Conservation (phyloP, 805 yeast genomes). For the Nakazawaea holstii region DNA sequence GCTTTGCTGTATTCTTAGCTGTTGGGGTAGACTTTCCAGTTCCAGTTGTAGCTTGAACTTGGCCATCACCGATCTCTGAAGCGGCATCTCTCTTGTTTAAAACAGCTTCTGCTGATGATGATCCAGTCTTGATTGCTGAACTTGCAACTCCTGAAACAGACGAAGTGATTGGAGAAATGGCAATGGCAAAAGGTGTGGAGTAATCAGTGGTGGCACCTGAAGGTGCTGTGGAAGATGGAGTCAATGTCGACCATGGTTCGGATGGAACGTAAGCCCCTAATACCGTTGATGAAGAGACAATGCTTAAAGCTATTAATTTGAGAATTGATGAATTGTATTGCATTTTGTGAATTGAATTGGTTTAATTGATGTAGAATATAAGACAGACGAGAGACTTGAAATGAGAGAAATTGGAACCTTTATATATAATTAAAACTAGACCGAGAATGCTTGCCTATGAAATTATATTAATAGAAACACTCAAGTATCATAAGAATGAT, state of each 20-base stretch:
- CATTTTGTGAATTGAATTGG: too few relatives aligned
- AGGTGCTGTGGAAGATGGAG: conserved; percentile 48
- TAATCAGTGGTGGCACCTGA: conserved; percentile 53
- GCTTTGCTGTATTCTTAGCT: too few relatives aligned
- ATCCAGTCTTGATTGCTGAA: conserved; percentile 20
- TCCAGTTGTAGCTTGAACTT: conserved; percentile 34
- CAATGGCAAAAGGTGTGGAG: conserved; percentile 59
- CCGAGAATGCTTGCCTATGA: too few relatives aligned
- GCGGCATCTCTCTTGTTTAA: conserved; percentile 22
- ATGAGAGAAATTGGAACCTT: too few relatives aligned
- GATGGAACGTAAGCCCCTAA: conserved; percentile 46
- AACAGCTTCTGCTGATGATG: conserved; percentile 23
- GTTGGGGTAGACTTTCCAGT: conserved; percentile 26
- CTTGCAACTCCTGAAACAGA: conserved; percentile 9
- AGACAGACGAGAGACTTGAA: too few relatives aligned
- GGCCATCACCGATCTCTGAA: conserved; percentile 43
- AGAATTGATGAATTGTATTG: conserved; percentile 1
- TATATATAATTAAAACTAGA: too few relatives aligned
- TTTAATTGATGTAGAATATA: too few relatives aligned
- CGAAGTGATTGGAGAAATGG: conserved; percentile 44
- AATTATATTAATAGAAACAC: too few relatives aligned
- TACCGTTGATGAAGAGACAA: conserved; percentile 27
- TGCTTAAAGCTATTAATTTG: conserved; percentile 18
- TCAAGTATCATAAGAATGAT: too few relatives aligned
- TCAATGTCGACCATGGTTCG: conserved; percentile 61